A percentile compares a stretch with the other conserved stretches of the same genome.
Conservation (phyloP, 2,329 filamentous ascomycete genomes). For the Colletotrichum scovillei region DNA sequence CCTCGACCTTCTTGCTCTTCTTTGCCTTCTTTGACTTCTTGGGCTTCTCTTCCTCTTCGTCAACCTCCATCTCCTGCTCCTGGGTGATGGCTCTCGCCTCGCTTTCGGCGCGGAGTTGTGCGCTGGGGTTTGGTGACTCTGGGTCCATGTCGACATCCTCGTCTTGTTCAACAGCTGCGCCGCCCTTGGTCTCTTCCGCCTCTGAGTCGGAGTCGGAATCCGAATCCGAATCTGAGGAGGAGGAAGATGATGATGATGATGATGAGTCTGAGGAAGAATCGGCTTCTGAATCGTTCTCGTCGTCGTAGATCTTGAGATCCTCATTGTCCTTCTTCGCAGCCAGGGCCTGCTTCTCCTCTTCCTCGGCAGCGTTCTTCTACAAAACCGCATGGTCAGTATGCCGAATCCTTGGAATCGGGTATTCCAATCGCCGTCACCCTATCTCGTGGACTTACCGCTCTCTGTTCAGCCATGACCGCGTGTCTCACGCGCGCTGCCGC, state of each 20-base stretch:
- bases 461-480: conserved; percentile 41
- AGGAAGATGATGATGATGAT: conserved; percentile 3
- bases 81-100: conserved; percentile 23
- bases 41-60: conserved; percentile 36
- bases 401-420: too few species aligned
- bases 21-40: conserved; percentile 35
- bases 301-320: conserved; percentile 35
- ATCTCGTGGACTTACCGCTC: conserved; percentile 37
- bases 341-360: conserved; percentile 38
- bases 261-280: conserved; percentile 38
- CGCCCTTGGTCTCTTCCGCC: conserved; percentile 38
- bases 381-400: background rate
- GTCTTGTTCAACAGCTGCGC: conserved; percentile 39
- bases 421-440: background rate
- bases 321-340: conserved; percentile 27
- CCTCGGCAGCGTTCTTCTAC: conserved; percentile 42
- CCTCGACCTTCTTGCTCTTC: conserved; percentile 26
- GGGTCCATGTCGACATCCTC: conserved; percentile 41
- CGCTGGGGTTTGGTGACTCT: conserved; percentile 32
- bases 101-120: conserved; percentile 35
- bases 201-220: conserved; percentile 32
- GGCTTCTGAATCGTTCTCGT: conserved; percentile 35
- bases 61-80: conserved; percentile 43
- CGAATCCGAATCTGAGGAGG: background rate
- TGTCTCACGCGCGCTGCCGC: conserved; percentile 46